Percentiles rank a stretch among this genome's conserved stretches.
Evolutionary conservation across 2,329 filamentous ascomycete genomes (phyloP).

Genomic region (Scytalidium sp.): DNA sequence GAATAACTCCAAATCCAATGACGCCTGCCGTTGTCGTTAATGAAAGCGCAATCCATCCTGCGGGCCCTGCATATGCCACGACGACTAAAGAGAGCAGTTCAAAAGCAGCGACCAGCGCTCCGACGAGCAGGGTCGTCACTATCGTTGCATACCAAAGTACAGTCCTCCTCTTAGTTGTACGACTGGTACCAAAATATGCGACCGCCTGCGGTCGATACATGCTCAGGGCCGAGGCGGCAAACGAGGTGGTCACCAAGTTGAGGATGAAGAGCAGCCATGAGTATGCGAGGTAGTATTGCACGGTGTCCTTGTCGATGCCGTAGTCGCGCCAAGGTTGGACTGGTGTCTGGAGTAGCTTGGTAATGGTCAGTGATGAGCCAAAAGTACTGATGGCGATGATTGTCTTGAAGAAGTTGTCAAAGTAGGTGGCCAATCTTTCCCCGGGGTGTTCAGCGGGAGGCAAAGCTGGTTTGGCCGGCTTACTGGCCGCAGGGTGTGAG

Average conservation of each 20-base stretch:
- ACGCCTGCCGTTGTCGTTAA: conserved; percentile 2
- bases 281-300: conserved; percentile 7
- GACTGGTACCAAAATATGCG: conserved; percentile 8
- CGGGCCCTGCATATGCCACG: conserved; percentile 6
- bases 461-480: too few relatives aligned
- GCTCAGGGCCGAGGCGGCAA: conserved; percentile 8
- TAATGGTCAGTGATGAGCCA: conserved; percentile 13
- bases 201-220: conserved; percentile 7
- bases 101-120: conserved; percentile 8
- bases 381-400: conserved; percentile 12
- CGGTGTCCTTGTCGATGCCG: conserved; percentile 1
- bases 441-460: conserved; percentile 14
- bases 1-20: conserved; percentile 5
- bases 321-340: conserved; percentile 9
- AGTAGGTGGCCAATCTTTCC: conserved; percentile 14
- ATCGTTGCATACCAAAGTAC: conserved; percentile 14
- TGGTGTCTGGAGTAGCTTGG: conserved; percentile 9
- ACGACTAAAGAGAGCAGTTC: conserved; percentile 11
- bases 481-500: too few relatives aligned
- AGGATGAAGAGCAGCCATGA: conserved; percentile 12
- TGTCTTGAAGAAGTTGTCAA: conserved; percentile 16
- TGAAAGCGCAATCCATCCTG: conserved; percentile 9
- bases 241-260: conserved; percentile 5
- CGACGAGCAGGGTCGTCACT: conserved; percentile 9
- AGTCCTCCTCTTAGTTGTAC: conserved; percentile 5